Base-by-base conservation (phyloP, 768 basidiomycete species). In the Amanita pallidorosea region DNA sequence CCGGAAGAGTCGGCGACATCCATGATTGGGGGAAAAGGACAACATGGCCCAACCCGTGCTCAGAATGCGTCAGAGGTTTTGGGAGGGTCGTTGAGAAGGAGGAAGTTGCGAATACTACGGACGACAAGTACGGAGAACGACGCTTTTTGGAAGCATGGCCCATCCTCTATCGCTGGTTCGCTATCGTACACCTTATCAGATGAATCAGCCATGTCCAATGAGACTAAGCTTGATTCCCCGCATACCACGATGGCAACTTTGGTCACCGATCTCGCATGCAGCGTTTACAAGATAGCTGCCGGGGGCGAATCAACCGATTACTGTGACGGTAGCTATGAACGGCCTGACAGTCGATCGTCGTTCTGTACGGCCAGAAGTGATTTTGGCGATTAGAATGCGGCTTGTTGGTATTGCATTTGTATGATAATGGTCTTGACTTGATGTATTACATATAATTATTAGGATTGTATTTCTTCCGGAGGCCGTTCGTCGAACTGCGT, bases 101-200 rank as follows among this genome's bases (percentile, higher is more conserved):
- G 59, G 31, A 60, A 61, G 38, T 55, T 65, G 29, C 60, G 59
- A 45, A 53, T 69, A 22, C 58, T 70, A 47, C 66, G 67, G 35
- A 67, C 66, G 17, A 65, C 68, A 34, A 71, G 67, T 54, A 61
- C 67, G 20, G 67, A 70, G 59, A 63, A 64, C 13, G 65, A 67
- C 54, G 65, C 67, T 54, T 59, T 61, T 20, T 51, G 55, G 36
- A 50, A 57, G 42, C 52, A 55, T 1, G 54, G 51, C 41, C 55
- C 52, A 20, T 33, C 61, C 9, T 56, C 42, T 2, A 25, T 51
- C 11, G 9, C 50, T 34, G 41, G 41, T 31, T 43, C 42, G 22
- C 40, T 45, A 36, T 44, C 50, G 7, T 31, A 37, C 13, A 45
- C 61, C 42, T 50, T 49, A 8, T 58, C 56, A 22, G 55, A 49